Base-by-base conservation (phyloP, 208 protist genomes). In the Leishmania arabica region DNA sequence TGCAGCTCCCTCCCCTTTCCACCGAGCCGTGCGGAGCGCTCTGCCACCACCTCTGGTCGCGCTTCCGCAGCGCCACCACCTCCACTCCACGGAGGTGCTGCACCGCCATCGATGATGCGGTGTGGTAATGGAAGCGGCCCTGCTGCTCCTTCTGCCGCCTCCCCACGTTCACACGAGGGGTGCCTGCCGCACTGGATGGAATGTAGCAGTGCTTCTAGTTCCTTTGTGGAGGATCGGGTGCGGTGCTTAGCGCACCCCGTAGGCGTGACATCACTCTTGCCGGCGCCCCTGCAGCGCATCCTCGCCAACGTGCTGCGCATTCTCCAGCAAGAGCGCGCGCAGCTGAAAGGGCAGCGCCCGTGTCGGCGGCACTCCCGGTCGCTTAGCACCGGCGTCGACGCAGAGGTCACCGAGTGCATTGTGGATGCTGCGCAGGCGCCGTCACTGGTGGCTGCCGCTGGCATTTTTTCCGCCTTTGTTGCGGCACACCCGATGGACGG, bases 321-420 rank as follows among this genome's bases (percentile, higher is more conserved):
- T 27, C 73, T 87, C 6, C 79, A 84, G 77, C 77, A 83, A 27
- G 77, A 83, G 17, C 47, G 80, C 1, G 62, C 72, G 2, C 80
- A 82, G 65, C 71, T 69, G 21, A 83, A 82, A 49, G 84, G 84
- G 24, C 80, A 81, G 72, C 79, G 81, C 42, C 84, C 80, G 72
- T 73, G 80, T 31, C 84, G 73, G 6, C 79, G 80, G 0, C 76
- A 15, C 56, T 66, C 84, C 21, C 45, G 60, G 45, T 40, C 78
- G 17, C 58, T 49, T 9, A 58, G 76, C 51, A 42, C 11, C 19
- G 78, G 69, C 34, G 11, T 72, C 8, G 77, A 82, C 15, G 69
- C 56, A 19, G 80, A 79, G 5, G 84, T 84, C 27, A 62, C 47
- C 7, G 37, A 6, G n/a, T 87, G 76, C 51, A 74, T 82, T 1